Evolutionary conservation across 371 early-diverging fungal genomes (phyloP), one percentile per base, ranked within the genome.

Genomic region (Mortierella sp.): DNA sequence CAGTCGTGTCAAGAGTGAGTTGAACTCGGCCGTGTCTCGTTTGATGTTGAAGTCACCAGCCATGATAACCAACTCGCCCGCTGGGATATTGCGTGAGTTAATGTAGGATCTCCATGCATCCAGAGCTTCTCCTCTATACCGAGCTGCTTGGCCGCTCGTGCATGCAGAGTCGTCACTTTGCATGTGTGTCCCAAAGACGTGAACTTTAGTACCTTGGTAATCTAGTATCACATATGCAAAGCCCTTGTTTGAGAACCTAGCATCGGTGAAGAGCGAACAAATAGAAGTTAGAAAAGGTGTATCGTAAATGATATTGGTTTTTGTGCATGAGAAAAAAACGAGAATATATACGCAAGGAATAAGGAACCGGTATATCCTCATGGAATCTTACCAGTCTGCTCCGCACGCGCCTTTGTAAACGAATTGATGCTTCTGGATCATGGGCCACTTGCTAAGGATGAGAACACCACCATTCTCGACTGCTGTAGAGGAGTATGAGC

Each of bases 381-480:
- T 19, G 8, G 14, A 2, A 17, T 24, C 59, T 37, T 73, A 73
- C 67, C 69, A 75, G 44, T 75, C 75, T 3, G 64, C 58, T 6
- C 76, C 76, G 59, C 76, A 76, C 27, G 50, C 76, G 28, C 60
- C 15, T 34, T 60, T 68, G 61, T 30, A 76, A 19, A 76, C 43
- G 41, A 49, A 64, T 47, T 76, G 76, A 11, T 61, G 64, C 51
- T 64, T 60, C 31, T 68, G 50, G 27, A 21, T 59, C 12, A 76
- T 76, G 27, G 76, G 76, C 76, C 76, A 76, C 44, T 76, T 76
- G 70, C 70, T 69, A 24, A 68, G 41, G 52, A 76, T 64, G 8
- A 57, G 39, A 6, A 69, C 70, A 26, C 76, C 76, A 37, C 76
- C 76, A 19, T 69, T 64, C 64, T 76, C 76, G 17, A 50, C 12